These are phyloP conservation scores for Przewalskia tangutica DNA, from an alignment of 257 asterid species.

Conservation along the genomic window DNA sequence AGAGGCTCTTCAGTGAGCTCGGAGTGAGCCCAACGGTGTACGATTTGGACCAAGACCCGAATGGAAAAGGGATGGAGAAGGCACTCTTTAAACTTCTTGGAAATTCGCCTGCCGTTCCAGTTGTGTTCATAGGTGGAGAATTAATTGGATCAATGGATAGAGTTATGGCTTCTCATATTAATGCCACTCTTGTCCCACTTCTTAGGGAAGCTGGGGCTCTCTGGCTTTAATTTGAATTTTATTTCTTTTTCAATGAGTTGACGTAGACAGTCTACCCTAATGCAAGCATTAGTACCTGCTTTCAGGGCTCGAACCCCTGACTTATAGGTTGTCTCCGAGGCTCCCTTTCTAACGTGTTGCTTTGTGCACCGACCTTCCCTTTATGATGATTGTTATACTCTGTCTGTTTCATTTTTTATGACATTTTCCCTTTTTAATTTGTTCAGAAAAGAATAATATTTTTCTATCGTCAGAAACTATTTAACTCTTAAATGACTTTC, in stretches of 20 bases:
- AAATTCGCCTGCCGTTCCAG: conserved; percentile 23
- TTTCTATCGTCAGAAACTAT: background rate
- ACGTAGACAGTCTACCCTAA: too few relatives aligned
- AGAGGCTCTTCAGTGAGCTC: conserved; percentile 31
- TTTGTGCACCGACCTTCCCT: too few relatives aligned
- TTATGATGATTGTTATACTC: too few relatives aligned
- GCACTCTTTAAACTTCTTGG: conserved; percentile 30
- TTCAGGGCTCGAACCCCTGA: too few relatives aligned
- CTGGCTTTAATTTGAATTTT: conserved; percentile 20
- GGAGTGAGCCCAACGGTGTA: conserved; percentile 30
- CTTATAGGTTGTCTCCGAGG: too few relatives aligned
- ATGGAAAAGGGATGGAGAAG: conserved; percentile 30
- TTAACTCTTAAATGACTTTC: background rate
- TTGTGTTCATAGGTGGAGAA: conserved; percentile 37
- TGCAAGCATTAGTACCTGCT: too few relatives aligned
- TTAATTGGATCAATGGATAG: conserved; percentile 35
- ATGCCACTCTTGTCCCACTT: conserved; percentile 31
- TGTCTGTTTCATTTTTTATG: too few relatives aligned
- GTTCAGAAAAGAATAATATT: background rate
- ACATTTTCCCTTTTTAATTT: background rate
- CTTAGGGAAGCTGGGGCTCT: conserved; percentile 46
- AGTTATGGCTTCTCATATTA: conserved; percentile 43
- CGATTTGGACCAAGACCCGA: conserved; percentile 32
- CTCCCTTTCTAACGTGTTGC: too few relatives aligned
- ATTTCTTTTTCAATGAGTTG: background rate